These are phyloP conservation scores for Vaccinium vitisidaea DNA, from an alignment of 148 eudicot genomes.

Conservation along the genomic window DNA sequence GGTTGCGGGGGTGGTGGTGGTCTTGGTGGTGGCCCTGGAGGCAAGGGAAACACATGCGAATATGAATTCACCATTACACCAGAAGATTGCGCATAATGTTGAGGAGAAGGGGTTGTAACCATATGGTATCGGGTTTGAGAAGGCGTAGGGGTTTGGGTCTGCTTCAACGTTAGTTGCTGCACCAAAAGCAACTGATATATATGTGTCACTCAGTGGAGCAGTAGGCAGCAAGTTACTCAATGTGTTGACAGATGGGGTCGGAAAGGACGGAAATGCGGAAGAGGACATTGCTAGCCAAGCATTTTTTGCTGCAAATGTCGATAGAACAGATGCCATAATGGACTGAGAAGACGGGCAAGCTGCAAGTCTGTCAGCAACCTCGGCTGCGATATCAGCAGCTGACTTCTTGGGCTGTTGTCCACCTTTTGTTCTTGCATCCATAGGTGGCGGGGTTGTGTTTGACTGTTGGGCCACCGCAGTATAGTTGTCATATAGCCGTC, in stretches of 20 bases:
- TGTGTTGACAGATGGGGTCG: constrained; percentile 14
- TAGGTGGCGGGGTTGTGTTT: constrained; percentile 22
- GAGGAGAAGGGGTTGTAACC: constrained; percentile 37
- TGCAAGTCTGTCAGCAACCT: constrained; percentile 92
- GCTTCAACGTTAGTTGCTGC: constrained; percentile 42
- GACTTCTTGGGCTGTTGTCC: constrained; percentile 59
- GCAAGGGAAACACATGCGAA: constrained; percentile 55
- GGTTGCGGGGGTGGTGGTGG: constrained; percentile 38
- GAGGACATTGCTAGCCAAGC: constrained; percentile 47
- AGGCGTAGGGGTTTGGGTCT: constrained; percentile 33
- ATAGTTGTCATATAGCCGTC: constrained; percentile 63
- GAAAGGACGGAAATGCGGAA: constrained; percentile 33
- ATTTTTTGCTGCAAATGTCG: constrained; percentile 82
- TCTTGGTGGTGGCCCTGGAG: constrained; percentile 47
- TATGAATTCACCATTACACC: constrained; percentile 41
- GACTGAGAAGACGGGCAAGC: constrained; percentile 84
- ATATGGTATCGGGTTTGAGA: constrained; percentile 56
- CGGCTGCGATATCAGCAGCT: constrained; percentile 82
- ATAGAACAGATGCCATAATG: constrained; percentile 86
- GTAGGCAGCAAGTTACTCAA: constrained; percentile 28
- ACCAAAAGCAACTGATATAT: constrained; percentile 53
- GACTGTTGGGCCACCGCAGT: constrained; percentile 31
- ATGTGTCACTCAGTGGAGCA: constrained; percentile 38
- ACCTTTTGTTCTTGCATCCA: constrained; percentile 26
- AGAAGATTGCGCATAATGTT: constrained; percentile 60